These are phyloP conservation scores for Leptodontidium sp. DNA, from an alignment of 2,329 filamentous ascomycete species.

Conservation along the genomic window DNA sequence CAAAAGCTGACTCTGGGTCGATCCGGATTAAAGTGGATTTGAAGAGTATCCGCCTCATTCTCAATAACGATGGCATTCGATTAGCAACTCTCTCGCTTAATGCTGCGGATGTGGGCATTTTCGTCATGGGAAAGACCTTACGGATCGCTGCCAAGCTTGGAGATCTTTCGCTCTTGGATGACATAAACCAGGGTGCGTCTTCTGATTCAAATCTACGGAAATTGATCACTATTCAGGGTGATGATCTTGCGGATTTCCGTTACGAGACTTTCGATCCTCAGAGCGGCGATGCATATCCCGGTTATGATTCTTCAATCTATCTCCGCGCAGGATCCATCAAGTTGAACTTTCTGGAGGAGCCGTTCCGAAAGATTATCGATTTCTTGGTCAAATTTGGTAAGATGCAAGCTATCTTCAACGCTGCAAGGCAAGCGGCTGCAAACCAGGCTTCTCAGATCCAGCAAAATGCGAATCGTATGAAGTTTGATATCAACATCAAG, in stretches of 20 bases:
- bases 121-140: slow-evolving; percentile 86
- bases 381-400: slow-evolving; percentile 99
- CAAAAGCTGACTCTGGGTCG: slow-evolving; percentile 47
- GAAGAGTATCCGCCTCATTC: slow-evolving; percentile 89
- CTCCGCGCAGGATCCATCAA: slow-evolving; percentile 94
- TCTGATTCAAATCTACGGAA: slow-evolving; percentile 83
- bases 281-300: slow-evolving; percentile 78
- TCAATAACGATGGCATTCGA: slow-evolving; percentile 97
- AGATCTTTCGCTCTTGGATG: slow-evolving; percentile 87
- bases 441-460: slow-evolving; percentile 94
- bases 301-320: slow-evolving; percentile 92
- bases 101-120: slow-evolving; percentile 90
- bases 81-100: slow-evolving; percentile 92
- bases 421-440: slow-evolving; percentile 90
- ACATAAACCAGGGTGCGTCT: slow-evolving; percentile 89
- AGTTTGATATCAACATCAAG: slow-evolving; percentile 91
- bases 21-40: slow-evolving; percentile 94
- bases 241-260: slow-evolving; percentile 94
- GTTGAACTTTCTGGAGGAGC: slow-evolving; percentile 95
- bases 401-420: slow-evolving; percentile 99
- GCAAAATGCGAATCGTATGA: slow-evolving; percentile 87
- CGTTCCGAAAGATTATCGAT: slow-evolving; percentile 96
- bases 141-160: slow-evolving; percentile 86
- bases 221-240: slow-evolving; percentile 92
- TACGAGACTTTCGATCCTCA: slow-evolving; percentile 93